Percentiles rank a stretch among this genome's conserved stretches.
phyloP scores from a whole-genome alignment of 2,329 filamentous ascomycete species.

The Dactylellina cionopaga region DNA sequence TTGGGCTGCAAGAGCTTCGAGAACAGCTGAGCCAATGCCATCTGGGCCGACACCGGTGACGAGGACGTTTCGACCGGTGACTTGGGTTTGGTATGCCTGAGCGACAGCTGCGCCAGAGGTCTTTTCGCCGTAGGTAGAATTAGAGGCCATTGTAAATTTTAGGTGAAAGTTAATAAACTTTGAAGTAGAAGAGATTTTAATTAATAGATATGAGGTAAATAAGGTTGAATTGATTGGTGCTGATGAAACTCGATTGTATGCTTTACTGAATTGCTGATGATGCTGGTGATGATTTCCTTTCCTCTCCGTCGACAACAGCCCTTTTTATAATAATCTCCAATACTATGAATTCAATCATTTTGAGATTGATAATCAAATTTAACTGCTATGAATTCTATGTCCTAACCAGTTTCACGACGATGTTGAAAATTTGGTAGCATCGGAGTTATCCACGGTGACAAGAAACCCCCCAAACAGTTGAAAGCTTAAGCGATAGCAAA shows the following conservation, averaged over 20 bases:
- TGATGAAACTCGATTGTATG: background rate
- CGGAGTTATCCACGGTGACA: too few relatives aligned
- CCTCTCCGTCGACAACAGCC: too few relatives aligned
- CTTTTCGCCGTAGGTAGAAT: slow-evolving; percentile 23
- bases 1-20: slow-evolving; percentile 61
- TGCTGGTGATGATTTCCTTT: too few relatives aligned
- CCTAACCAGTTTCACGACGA: too few relatives aligned
- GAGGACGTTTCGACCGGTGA: slow-evolving; percentile 58
- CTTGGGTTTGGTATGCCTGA: slow-evolving; percentile 21
- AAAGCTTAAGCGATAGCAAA: too few relatives aligned
- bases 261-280: too few relatives aligned
- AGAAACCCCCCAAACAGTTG: too few relatives aligned
- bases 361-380: too few relatives aligned
- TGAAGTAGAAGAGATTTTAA: background rate
- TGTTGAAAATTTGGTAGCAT: too few relatives aligned
- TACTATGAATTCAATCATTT: too few relatives aligned
- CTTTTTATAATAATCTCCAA: too few relatives aligned
- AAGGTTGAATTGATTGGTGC: background rate
- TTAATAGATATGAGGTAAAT: background rate
- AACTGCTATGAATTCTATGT: too few relatives aligned
- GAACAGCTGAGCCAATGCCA: slow-evolving; percentile 61
- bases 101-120: slow-evolving; percentile 31
- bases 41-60: slow-evolving; percentile 62
- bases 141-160: slow-evolving; percentile 26
- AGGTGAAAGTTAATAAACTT: background rate